A percentile compares a stretch with the other conserved stretches of the same genome.
Evolutionary conservation across 495 filamentous ascomycete genomes (phyloP).

Genomic region (Penicillium bialowiezense): DNA sequence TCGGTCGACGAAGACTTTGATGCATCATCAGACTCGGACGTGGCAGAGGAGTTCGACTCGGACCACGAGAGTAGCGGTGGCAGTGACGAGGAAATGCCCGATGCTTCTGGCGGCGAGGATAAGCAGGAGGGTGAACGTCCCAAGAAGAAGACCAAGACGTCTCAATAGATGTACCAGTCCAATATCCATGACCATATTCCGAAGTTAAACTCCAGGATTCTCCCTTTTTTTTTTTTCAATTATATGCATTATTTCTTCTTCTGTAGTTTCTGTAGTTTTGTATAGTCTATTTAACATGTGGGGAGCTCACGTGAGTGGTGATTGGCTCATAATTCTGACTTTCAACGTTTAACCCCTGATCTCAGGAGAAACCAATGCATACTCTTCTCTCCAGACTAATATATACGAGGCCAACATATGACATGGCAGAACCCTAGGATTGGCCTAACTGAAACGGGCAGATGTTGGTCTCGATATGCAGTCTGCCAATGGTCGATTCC

Average conservation of each 20-base stretch:
- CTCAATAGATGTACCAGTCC: slow-evolving; percentile 29
- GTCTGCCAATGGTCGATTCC: too few species aligned
- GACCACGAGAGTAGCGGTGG: slow-evolving; percentile 80
- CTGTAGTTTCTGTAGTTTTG: background rate
- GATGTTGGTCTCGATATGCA: too few species aligned
- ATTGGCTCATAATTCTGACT: background rate
- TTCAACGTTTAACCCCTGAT: slow-evolving; percentile 22
- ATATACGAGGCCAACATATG: background rate
- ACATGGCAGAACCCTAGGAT: background rate
- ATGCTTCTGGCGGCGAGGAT: slow-evolving; percentile 49
- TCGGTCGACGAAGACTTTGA: slow-evolving; percentile 95
- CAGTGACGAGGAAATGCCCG: slow-evolving; percentile 63
- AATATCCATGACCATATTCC: too few species aligned
- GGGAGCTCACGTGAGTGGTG: slow-evolving; percentile 7
- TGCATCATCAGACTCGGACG: slow-evolving; percentile 85
- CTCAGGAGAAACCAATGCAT: slow-evolving; percentile 10
- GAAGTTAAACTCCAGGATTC: too few species aligned
- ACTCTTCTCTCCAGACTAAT: too few species aligned
- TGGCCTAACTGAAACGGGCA: too few species aligned
- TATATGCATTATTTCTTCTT: too few species aligned
- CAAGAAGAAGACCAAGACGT: slow-evolving; percentile 67
- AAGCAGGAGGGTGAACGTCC: slow-evolving; percentile 51
- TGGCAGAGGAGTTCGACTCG: slow-evolving; percentile 94
- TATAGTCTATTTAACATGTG: background rate
- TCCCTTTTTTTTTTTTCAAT: too few species aligned